phyloP scores from a whole-genome alignment of 2,329 filamentous ascomycete species.

The Ascosphaera pollenicola region DNA sequence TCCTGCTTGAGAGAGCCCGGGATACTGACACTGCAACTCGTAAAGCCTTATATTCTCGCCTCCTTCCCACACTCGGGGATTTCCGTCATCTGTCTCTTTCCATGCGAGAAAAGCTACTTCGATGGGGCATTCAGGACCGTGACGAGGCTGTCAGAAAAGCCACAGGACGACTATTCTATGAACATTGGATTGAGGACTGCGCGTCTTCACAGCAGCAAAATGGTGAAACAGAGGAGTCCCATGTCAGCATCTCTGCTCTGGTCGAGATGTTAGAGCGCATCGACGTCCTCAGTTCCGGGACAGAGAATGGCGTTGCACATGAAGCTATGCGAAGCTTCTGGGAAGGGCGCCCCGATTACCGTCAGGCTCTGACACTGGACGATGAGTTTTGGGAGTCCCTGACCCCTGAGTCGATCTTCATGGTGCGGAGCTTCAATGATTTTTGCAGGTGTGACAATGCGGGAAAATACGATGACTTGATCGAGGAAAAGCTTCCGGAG shows the following conservation, averaged over 20 bases:
- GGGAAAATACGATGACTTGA: constrained; percentile 48
- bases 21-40: constrained; percentile 72
- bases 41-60: constrained; percentile 63
- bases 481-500: constrained; percentile 88
- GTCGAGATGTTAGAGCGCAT: constrained; percentile 84
- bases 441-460: constrained; percentile 61
- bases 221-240: constrained; percentile 30
- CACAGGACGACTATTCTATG: constrained; percentile 69
- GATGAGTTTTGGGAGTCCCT: constrained; percentile 24
- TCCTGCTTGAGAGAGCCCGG: constrained; percentile 70
- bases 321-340: constrained; percentile 95
- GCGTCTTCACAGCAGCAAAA: constrained; percentile 42
- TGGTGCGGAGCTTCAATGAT: constrained; percentile 82
- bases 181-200: constrained; percentile 96
- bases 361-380: constrained; percentile 22
- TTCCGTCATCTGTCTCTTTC: constrained; percentile 83
- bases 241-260: constrained; percentile 51
- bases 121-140: constrained; percentile 84
- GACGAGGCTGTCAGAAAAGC: constrained; percentile 90
- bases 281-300: constrained; percentile 73
- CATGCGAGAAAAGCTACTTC: constrained; percentile 83
- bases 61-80: constrained; percentile 75
- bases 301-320: constrained; percentile 72
- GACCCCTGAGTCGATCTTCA: constrained; percentile 65
- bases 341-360: constrained; percentile 54